These are phyloP conservation scores for Umbelopsis isabellina DNA, from an alignment of 192 early-diverging fungal genomes.

Conservation along the genomic window DNA sequence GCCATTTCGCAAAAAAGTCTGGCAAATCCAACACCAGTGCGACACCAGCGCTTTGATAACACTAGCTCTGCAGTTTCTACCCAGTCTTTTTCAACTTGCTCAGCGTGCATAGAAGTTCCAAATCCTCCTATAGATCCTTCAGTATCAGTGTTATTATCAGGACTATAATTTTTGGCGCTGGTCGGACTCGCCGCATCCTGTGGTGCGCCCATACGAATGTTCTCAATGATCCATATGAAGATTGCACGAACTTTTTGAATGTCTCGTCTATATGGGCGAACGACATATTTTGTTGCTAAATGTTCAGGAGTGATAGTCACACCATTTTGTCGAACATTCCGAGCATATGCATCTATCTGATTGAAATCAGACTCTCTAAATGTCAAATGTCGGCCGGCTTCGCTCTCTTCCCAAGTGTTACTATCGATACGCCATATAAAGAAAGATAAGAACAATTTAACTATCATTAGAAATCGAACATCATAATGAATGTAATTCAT, in stretches of 20 bases:
- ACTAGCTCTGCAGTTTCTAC: constrained; percentile 49
- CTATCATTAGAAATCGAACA: too few relatives aligned
- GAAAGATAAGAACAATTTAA: too few relatives aligned
- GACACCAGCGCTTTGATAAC: constrained; percentile 37
- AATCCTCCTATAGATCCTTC: constrained; percentile 12
- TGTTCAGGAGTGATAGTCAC: constrained; percentile 61
- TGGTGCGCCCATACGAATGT: constrained; percentile 50
- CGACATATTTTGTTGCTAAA: constrained; percentile 65
- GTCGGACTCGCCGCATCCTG: not conserved
- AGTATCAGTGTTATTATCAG: constrained; percentile 5
- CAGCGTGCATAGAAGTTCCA: constrained; percentile 9
- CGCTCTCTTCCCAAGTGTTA: constrained; percentile 9
- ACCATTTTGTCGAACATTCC: constrained; percentile 63
- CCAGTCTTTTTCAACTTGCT: constrained; percentile 36
- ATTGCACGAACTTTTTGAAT: constrained; percentile 65
- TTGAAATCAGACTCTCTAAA: constrained; percentile 45
- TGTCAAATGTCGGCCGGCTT: not conserved
- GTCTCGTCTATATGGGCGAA: constrained; percentile 65
- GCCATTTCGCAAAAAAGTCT: constrained; percentile 59
- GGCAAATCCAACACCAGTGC: constrained; percentile 54
- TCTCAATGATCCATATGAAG: constrained; percentile 73
- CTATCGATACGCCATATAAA: not conserved
- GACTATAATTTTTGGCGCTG: not conserved
- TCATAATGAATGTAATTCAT: too few relatives aligned
- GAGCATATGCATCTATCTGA: constrained; percentile 68